Evolutionary conservation across 2,329 filamentous ascomycete species (phyloP), one percentile per base, ranked within the genome.

Genomic region (Exophiala sp.): DNA sequence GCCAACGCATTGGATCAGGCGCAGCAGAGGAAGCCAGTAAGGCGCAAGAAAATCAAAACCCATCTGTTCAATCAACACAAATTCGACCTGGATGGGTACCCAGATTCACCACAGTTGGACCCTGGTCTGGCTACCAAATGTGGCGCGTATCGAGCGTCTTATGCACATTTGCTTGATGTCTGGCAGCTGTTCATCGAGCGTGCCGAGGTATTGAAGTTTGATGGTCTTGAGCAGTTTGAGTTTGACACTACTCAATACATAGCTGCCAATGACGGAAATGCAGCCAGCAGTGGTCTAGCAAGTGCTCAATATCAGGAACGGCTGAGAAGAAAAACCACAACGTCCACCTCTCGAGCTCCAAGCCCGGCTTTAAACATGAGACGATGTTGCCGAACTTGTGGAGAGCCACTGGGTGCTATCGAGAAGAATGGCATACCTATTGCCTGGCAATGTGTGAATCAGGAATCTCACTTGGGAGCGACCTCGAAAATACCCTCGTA

Each of bases 121-220:
- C 69, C 71, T 41, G 70, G 69, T 8, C 73, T 78, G 41, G 72
- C 75, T 16, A 68, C 66, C 59, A 69, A 78, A 40, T 80, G 79
- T 60, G 69, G 68, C 5, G 71, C 75, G 2, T 86, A 84, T 70
- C 76, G 81, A 39, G 68, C 72, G 47, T 72, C 76, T 41, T 86
- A 86, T 66, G 80, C 83, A 3, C 71, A 82, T 44, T 71, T 83
- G 51, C 72, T 86, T 3, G 77, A 76, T n/a, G 75, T 78, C 7
- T 85, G 82, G 83, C 76, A 75, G 10, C 61, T 86, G 9, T 70
- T 75, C 10, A 72, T 80, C 18, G 72, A 79, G 58, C 74, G 77
- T 46, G 77, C 78, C 11, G 82, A 86, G 65, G 71, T 86, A 1
- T 71, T 84, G 21, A 84, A 83, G 60, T 79, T 80, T 53, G 77